Base-by-base conservation (phyloP, 2,329 filamentous ascomycete genomes). In the Colletotrichum sp. region DNA sequence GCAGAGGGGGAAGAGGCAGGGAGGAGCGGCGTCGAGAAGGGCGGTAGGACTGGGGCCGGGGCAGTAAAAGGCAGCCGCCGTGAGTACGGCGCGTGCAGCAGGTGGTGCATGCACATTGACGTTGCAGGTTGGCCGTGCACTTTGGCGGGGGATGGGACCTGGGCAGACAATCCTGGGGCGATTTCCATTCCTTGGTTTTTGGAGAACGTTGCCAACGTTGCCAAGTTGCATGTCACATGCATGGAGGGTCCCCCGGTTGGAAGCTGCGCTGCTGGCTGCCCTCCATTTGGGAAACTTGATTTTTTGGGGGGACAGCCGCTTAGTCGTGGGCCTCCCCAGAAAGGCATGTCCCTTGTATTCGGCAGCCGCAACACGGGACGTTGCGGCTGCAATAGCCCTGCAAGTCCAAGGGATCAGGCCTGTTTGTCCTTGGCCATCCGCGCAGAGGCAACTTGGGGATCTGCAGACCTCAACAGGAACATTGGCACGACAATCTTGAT, bases 101-200 rank as follows among this genome's bases (percentile, higher is more conserved):
- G 36, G 57, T 36, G 65, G 68, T 60, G 72, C 73, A 75, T 75
- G 73, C 69, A 75, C 73, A 64, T 71, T 76, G 74, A 76, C 74
- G 74, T 76, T 76, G 74, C 71, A 69, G 70, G 22, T 44, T 28
- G 65, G 65, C 69, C 74, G 74, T 73, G 74, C 74, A 39, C 59
- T 69, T 74, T 59, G 74, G 59, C 70, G 70, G 69, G 73, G 63
- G 63, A 25, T 22, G 44, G 44, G 44, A 52, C 72, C 70, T 75
- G 44, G 44, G 44, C 44, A 52, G 44, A 52, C 44, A 52, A 52
- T n/a, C 30, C 30, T 61, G 63, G 55, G 63, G 70, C 70, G 64
- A 65, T 48, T 73, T 75, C 73, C 70, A 65, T 73, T 76, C 70
- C 70, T 73, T 73, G 74, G 74, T 76, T 74, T 74, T 76, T 73